phyloP scores from a whole-genome alignment of 192 early-diverging fungal genomes.

The Thoreauomyces humboldtii region DNA sequence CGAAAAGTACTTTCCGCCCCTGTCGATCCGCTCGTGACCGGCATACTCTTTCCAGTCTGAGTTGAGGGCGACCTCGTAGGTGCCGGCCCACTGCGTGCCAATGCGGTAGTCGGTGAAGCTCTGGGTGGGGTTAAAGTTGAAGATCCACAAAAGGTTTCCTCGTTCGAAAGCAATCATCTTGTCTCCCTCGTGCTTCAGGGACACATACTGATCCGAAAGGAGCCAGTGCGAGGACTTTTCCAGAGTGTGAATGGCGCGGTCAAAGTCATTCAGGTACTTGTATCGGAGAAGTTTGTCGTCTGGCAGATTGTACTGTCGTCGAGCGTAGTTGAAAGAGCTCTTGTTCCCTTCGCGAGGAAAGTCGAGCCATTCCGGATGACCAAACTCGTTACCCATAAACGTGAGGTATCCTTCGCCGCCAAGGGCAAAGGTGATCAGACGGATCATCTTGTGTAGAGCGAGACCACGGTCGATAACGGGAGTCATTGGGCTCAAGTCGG shows the following conservation, averaged over 20 bases:
- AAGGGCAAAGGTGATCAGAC: slow-evolving; percentile 81
- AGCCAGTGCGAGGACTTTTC: slow-evolving; percentile 76
- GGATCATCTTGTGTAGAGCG: slow-evolving; percentile 95
- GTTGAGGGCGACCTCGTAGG: slow-evolving; percentile 70
- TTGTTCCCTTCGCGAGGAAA: slow-evolving; percentile 91
- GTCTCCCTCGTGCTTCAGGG: slow-evolving; percentile 86
- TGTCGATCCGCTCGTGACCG: slow-evolving; percentile 78
- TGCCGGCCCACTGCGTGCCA: slow-evolving; percentile 67
- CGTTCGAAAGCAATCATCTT: slow-evolving; percentile 94
- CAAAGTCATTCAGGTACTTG: slow-evolving; percentile 90
- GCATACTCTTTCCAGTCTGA: slow-evolving; percentile 74
- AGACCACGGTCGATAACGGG: slow-evolving; percentile 92
- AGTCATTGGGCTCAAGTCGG: slow-evolving; percentile 71
- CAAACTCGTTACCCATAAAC: slow-evolving; percentile 98
- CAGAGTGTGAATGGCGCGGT: slow-evolving; percentile 76
- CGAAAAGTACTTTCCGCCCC: slow-evolving; percentile 62
- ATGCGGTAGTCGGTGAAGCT: slow-evolving; percentile 88
- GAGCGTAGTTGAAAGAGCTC: slow-evolving; percentile 82
- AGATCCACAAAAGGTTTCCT: slow-evolving; percentile 82
- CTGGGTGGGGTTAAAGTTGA: slow-evolving; percentile 89
- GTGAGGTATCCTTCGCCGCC: slow-evolving; percentile 96
- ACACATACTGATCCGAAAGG: slow-evolving; percentile 62
- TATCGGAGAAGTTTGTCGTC: slow-evolving; percentile 86
- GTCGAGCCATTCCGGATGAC: slow-evolving; percentile 99
- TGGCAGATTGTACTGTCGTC: slow-evolving; percentile 93